A percentile compares a stretch with the other conserved stretches of the same genome.
These are phyloP conservation scores for Brassica incana DNA, from an alignment of 345 rosid species.

Conservation along the genomic window DNA sequence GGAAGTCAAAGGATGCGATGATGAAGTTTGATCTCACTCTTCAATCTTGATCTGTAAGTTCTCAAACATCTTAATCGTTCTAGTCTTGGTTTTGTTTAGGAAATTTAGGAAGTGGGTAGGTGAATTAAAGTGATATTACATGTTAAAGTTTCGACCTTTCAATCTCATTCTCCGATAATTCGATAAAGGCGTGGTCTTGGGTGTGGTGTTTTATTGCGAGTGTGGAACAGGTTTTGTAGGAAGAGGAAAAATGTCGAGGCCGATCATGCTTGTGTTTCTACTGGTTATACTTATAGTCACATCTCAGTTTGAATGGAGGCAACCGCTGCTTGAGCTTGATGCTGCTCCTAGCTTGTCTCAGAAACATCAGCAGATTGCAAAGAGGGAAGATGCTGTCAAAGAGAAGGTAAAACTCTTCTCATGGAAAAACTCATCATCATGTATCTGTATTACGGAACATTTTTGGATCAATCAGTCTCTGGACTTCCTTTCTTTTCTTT, in stretches of 20 bases:
- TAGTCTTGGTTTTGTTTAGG: neutral
- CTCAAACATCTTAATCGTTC: neutral
- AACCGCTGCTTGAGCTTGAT: constrained; percentile 75
- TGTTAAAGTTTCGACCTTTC: neutral
- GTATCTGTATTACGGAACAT: neutral
- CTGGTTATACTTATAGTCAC: constrained; percentile 74
- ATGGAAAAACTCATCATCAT: neutral
- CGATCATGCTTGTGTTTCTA: constrained; percentile 72
- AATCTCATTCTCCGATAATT: neutral
- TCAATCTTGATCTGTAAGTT: constrained; percentile 47
- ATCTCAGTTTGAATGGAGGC: constrained; percentile 94
- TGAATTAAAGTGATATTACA: neutral
- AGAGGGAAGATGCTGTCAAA: constrained; percentile 71
- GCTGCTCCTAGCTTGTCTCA: constrained; percentile 47
- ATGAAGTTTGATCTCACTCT: constrained; percentile 45
- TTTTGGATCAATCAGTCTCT: neutral
- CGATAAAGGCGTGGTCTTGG: neutral
- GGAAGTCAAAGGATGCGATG: constrained; percentile 17
- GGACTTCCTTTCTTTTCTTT: neutral
- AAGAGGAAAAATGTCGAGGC: constrained; percentile 60
- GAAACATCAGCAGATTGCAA: constrained; percentile 58
- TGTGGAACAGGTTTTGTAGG: constrained; percentile 46
- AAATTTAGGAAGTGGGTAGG: neutral
- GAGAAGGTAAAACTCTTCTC: constrained; percentile 55
- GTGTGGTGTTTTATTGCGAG: neutral